Evolutionary conservation across 257 asterid species (phyloP).

Genomic region (Solanum commersonii): DNA sequence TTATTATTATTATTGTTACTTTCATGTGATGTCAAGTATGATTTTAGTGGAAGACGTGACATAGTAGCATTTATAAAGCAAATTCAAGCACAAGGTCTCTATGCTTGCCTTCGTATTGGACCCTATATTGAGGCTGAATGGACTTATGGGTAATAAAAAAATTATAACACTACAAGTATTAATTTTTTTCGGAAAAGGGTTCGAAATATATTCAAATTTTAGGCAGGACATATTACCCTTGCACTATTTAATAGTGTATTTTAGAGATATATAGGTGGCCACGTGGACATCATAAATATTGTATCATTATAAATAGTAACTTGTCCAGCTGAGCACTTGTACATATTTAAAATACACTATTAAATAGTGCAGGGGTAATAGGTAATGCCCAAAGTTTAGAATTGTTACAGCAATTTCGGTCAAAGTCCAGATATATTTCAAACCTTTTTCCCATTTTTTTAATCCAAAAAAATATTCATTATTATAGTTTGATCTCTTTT

Average conservation of each 20-base stretch:
- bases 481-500: neutral
- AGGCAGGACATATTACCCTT: rapidly evolving
- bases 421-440: too few species aligned
- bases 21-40: conserved; percentile 38
- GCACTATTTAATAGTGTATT: neutral
- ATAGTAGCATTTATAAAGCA: conserved; percentile 55
- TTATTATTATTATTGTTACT: too few species aligned
- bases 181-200: too few species aligned
- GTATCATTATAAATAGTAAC: too few species aligned
- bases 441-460: neutral
- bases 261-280: too few species aligned
- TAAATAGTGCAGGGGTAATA: too few species aligned
- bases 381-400: too few species aligned
- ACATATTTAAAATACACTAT: too few species aligned
- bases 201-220: too few species aligned
- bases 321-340: too few species aligned
- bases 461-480: neutral
- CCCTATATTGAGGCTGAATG: conserved; percentile 89
- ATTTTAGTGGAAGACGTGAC: conserved; percentile 60
- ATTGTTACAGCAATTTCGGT: too few species aligned
- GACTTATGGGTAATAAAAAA: conserved; percentile 54
- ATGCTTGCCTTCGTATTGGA: conserved; percentile 73
- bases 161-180: neutral
- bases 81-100: conserved; percentile 66
- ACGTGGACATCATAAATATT: too few species aligned